phyloP scores from a whole-genome alignment of 352 stramenopile genomes.

The Peronospora tabacina region DNA sequence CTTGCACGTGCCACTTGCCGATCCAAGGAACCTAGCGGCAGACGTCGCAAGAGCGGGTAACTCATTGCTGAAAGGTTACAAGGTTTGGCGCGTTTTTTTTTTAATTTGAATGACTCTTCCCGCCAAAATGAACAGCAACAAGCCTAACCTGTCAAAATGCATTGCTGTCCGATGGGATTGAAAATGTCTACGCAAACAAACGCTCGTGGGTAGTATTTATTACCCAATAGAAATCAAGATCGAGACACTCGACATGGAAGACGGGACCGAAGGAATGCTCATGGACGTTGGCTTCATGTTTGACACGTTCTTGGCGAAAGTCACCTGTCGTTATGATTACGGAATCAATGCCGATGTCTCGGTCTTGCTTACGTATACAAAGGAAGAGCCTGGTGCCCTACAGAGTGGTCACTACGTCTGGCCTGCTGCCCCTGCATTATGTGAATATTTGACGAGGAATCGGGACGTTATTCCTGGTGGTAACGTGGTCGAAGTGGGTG shows the following conservation, averaged over 20 bases:
- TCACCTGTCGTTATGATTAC: constrained; percentile 60
- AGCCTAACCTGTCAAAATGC: too few relatives aligned
- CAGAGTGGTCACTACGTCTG: constrained; percentile 67
- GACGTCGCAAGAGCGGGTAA: constrained; percentile 51
- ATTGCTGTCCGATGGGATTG: too few relatives aligned
- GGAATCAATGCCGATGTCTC: constrained; percentile 42
- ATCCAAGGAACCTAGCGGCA: constrained; percentile 57
- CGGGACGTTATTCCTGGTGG: constrained; percentile 39
- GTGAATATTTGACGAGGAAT: constrained; percentile 49
- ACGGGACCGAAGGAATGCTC: constrained; percentile 34
- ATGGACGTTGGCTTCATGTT: constrained; percentile 64
- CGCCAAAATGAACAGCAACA: constrained; percentile 13
- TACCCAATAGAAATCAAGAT: constrained; percentile 2
- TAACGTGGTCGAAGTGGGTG: constrained; percentile 61
- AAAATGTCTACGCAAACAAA: too few relatives aligned
- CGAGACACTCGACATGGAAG: constrained; percentile 28
- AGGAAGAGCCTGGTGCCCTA: constrained; percentile 45
- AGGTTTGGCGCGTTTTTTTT: constrained; percentile 4
- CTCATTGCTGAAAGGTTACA: constrained; percentile 41
- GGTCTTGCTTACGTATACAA: constrained; percentile 62
- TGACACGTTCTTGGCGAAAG: constrained; percentile 51
- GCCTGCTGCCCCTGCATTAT: constrained; percentile 55
- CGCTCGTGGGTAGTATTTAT: too few relatives aligned
- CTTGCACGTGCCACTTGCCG: constrained; percentile 57
- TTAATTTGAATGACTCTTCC: constrained; percentile 8